Evolutionary conservation across 495 filamentous ascomycete genomes (phyloP), one percentile per base, ranked within the genome.

Genomic region (Zalerion maritima): DNA sequence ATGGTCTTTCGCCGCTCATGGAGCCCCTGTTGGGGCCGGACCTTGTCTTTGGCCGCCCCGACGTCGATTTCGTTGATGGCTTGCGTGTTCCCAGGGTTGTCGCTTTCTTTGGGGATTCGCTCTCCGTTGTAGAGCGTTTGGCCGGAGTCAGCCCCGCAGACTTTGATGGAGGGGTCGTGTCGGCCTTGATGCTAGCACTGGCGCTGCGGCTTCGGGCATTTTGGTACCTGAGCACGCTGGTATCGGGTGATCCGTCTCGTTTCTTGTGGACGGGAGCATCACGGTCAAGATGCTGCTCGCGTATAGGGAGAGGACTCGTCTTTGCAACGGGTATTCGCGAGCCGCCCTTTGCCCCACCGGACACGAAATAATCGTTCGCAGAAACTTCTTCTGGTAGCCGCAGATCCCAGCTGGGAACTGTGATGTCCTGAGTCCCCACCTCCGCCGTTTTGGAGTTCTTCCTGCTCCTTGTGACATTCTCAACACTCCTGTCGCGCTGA

Each of bases 241-340:
- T 54, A 13, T 87, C 78, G 4, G 50, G 67, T 26, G 64, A 71
- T 36, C 57, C 64, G 22, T 60, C 58, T 6, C 71, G 67, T 38
- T 71, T 81, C 37, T 82, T 70, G 22, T 63, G 55, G 21, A 74
- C 54, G 9, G 74, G 73, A 11, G 68, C 72, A 48, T 82, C 75
- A 35, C 83, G 71, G 24, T 84, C 83, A 17, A 79, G 57, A 34
- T 71, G 66, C 33, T 75, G 63, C 20, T 67, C 50, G 2, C 80
- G 71, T 32, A 86, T 71, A n/a, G 82, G 82, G 15, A 73, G 64
- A 1, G 79, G 76, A 41, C 81, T 92, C 7, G 66, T 50, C 37
- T 78, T 82, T 7, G 78, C 71, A 22, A 96, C 62, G 0, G 89
- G 89, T 38, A 97, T 94, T 14, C 80, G 68, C 16, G 86, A 94